Percentiles rank a stretch among this genome's conserved stretches.
Evolutionary conservation across 129 eudicot species (phyloP).

Genomic region (Gnaphalium uliginosum): DNA sequence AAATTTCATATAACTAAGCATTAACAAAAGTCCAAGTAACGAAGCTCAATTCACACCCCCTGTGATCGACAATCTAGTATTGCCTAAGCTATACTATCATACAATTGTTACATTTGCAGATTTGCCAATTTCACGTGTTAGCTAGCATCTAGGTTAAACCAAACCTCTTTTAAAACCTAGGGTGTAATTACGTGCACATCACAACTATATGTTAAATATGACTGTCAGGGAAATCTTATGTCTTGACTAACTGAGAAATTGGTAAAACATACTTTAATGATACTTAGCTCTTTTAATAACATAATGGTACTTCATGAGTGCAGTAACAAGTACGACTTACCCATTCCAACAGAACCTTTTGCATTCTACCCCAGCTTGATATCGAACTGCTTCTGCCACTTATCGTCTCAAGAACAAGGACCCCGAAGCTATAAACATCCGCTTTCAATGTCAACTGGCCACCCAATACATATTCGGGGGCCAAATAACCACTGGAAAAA

Average conservation of each 20-base stretch:
- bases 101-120: no score
- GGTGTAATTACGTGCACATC: neutral
- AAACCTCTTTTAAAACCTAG: neutral
- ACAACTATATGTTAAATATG: neutral
- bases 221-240: neutral
- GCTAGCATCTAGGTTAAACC: neutral
- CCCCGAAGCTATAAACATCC: constrained; percentile 95
- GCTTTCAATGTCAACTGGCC: constrained; percentile 86
- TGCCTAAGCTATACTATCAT: no score
- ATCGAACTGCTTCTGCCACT: constrained; percentile 71
- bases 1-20: no score
- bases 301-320: neutral
- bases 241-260: neutral
- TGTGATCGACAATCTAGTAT: no score
- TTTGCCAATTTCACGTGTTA: no score
- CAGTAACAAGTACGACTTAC: constrained; percentile 39
- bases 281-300: neutral
- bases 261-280: neutral
- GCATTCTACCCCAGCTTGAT: constrained; percentile 51
- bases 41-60: no score
- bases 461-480: constrained; percentile 91
- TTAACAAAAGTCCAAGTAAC: no score
- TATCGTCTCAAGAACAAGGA: constrained; percentile 71
- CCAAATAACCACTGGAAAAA: constrained; percentile 78
- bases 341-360: constrained; percentile 74